A percentile compares a stretch with the other conserved stretches of the same genome.
Evolutionary conservation across 2,329 filamentous ascomycete genomes (phyloP).

Genomic region (Lojkania enalia): DNA sequence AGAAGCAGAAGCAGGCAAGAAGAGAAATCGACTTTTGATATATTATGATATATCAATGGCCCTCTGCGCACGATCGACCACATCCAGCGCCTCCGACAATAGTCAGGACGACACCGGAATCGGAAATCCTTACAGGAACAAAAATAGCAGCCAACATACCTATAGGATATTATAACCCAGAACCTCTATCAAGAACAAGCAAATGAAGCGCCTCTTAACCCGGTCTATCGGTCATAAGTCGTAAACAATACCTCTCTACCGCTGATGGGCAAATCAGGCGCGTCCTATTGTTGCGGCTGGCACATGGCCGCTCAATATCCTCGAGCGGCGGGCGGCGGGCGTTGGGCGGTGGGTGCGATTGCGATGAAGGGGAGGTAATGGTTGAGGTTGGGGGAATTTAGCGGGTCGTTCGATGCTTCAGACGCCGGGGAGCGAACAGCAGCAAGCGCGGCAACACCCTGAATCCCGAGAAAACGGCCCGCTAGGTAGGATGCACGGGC

Average conservation of each 20-base stretch:
- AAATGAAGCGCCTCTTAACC: too few species aligned
- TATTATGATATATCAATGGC: too few species aligned
- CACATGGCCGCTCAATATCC: slow-evolving; percentile 42
- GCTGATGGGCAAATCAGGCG: slow-evolving; percentile 31
- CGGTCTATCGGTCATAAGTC: slow-evolving; percentile 38
- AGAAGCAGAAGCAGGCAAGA: too few species aligned
- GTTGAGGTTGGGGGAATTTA: slow-evolving; percentile 31
- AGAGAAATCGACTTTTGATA: too few species aligned
- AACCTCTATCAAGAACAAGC: too few species aligned
- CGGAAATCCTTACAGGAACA: too few species aligned
- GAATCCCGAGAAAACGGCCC: slow-evolving; percentile 23
- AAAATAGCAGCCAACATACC: too few species aligned
- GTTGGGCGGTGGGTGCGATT: slow-evolving; percentile 16
- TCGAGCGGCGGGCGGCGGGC: slow-evolving; percentile 32
- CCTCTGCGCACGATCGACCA: too few species aligned
- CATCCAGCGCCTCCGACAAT: too few species aligned
- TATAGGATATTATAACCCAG: too few species aligned
- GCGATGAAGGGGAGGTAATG: slow-evolving; percentile 28
- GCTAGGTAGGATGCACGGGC: slow-evolving; percentile 25
- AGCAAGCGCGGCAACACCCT: slow-evolving; percentile 26
- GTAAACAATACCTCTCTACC: slow-evolving; percentile 12
- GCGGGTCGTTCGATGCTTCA: slow-evolving; percentile 37
- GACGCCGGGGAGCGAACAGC: slow-evolving; percentile 19
- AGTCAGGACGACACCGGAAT: too few species aligned
- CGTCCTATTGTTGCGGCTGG: slow-evolving; percentile 37